Base-by-base conservation (phyloP, 2,329 filamentous ascomycete genomes). In the Dothistroma septosporum region DNA sequence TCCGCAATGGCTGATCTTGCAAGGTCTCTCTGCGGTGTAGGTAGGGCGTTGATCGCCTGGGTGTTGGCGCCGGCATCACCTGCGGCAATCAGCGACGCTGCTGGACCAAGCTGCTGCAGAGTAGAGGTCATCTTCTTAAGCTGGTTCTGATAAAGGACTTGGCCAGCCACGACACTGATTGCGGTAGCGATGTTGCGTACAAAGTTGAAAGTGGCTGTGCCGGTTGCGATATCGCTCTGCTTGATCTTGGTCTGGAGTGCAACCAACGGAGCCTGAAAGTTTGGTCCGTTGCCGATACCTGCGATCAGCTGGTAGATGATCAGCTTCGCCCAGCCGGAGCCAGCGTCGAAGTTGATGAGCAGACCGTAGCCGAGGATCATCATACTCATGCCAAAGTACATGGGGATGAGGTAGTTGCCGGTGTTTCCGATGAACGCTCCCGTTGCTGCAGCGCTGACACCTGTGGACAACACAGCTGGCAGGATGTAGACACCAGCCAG, bases 401-500 rank as follows among this genome's bases (percentile, higher is more conserved):
- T 78, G 1, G 80, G 64, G 24, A 78, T 76, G 0, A 75, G 69
- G 61, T 82, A 83, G 46, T 76, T 73, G 22, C 81, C 81, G 3
- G 78, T 83, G 19, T 71, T 72, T 60, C 81, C 76, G 60, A 82
- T 81, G 12, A 80, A 64, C 14, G 83, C 57, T 2, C 83, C 83
- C 0, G 75, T 74, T 0, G 76, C 35, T 2, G 83, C 76, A 37
- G 76, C 80, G 0, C 75, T 70, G 11, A 78, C 61, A 0, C 82
- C 78, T 57, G 79, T 77, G 0, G 72, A 70, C 2, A 77, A 64
- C 32, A 74, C 84, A 44, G 87, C 82, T 0, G 88, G 87, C 0
- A 91, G 77, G 6, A 89, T 78, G 12, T 87, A 80, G 0, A 87
- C 65, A 67, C 80, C 81, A 0, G 85, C 88, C 22, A 78, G 77